Conservation (phyloP, 2,329 filamentous ascomycete genomes). For the Verticillium longisporum region DNA sequence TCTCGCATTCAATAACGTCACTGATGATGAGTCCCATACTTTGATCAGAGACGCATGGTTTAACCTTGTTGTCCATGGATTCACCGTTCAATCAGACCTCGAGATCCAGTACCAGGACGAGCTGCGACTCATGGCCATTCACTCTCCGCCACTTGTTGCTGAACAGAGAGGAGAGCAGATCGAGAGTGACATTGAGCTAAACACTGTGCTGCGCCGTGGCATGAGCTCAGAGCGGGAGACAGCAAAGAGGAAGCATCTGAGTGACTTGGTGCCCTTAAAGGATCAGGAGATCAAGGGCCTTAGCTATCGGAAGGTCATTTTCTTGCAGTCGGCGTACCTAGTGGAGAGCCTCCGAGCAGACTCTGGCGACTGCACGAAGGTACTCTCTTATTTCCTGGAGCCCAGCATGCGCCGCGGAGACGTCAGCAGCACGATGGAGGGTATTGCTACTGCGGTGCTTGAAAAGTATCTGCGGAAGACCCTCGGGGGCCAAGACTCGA, state of each 20-base stretch:
- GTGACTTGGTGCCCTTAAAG: conserved; percentile 66
- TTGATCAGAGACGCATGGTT: conserved; percentile 93
- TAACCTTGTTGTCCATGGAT: conserved; percentile 92
- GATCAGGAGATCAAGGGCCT: conserved; percentile 73
- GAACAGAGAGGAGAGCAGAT: conserved; percentile 84
- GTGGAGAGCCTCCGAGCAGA: conserved; percentile 84
- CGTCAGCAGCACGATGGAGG: conserved; percentile 58
- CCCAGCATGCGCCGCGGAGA: conserved; percentile 67
- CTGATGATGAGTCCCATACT: conserved; percentile 63
- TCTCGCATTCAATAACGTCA: conserved; percentile 37
- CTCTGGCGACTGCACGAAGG: conserved; percentile 82
- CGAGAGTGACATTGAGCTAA: conserved; percentile 94
- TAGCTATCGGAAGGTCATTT: conserved; percentile 89
- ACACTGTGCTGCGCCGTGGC: conserved; percentile 83
- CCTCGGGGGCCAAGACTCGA: conserved; percentile 60
- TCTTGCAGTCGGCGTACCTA: conserved; percentile 82
- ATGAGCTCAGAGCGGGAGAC: conserved; percentile 72
- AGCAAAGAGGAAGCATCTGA: conserved; percentile 74
- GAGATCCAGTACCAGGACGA: conserved; percentile 71
- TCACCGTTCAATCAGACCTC: conserved; percentile 66
- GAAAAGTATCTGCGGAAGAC: conserved; percentile 74
- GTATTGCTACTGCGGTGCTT: conserved; percentile 60
- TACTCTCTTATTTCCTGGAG: conserved; percentile 90
- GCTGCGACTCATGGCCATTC: conserved; percentile 74
- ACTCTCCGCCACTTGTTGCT: conserved; percentile 80